Percentiles rank a stretch among this genome's conserved stretches.
phyloP scores from a whole-genome alignment of 257 asterid genomes.

The Echium plantagineum region DNA sequence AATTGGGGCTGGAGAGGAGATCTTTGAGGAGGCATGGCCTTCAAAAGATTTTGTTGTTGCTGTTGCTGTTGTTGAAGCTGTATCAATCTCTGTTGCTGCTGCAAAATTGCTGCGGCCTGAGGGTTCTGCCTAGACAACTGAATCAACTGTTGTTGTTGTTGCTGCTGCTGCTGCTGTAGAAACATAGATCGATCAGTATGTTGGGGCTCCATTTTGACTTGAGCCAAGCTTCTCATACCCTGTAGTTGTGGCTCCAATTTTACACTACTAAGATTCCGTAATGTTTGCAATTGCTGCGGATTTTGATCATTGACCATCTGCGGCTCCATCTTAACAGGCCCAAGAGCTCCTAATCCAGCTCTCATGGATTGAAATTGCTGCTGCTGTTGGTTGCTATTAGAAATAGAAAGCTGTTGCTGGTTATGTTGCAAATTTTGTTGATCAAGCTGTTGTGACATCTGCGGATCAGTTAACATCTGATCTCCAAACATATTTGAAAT shows the following conservation, averaged over 20 bases:
- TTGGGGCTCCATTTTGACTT: slow-evolving; percentile 71
- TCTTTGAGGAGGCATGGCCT: slow-evolving; percentile 74
- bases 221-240: slow-evolving; percentile 45
- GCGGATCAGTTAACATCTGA: slow-evolving; percentile 58
- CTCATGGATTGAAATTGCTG: slow-evolving; percentile 65
- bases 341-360: slow-evolving; percentile 48
- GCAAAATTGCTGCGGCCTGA: slow-evolving; percentile 37
- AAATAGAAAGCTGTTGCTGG: slow-evolving; percentile 62
- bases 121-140: slow-evolving; percentile 53
- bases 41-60: slow-evolving; percentile 65
- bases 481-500: slow-evolving; percentile 40
- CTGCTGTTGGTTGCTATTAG: slow-evolving; percentile 48
- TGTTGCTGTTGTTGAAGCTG: slow-evolving; percentile 78
- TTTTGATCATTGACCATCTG: slow-evolving; percentile 51
- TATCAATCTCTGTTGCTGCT: slow-evolving; percentile 67
- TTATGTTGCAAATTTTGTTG: slow-evolving; percentile 42
- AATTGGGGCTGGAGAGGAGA: slow-evolving; percentile 50
- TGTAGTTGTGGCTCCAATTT: slow-evolving; percentile 74
- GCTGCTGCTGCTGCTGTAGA: slow-evolving; percentile 59
- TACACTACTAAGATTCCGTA: slow-evolving; percentile 47
- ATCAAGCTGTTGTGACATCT: slow-evolving; percentile 53
- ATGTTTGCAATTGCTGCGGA: slow-evolving; percentile 50
- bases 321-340: slow-evolving; percentile 61
- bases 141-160: slow-evolving; percentile 35
- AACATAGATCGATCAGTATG: slow-evolving; percentile 62